Conservation (phyloP, 345 rosid species). For the Balakata baccata region DNA sequence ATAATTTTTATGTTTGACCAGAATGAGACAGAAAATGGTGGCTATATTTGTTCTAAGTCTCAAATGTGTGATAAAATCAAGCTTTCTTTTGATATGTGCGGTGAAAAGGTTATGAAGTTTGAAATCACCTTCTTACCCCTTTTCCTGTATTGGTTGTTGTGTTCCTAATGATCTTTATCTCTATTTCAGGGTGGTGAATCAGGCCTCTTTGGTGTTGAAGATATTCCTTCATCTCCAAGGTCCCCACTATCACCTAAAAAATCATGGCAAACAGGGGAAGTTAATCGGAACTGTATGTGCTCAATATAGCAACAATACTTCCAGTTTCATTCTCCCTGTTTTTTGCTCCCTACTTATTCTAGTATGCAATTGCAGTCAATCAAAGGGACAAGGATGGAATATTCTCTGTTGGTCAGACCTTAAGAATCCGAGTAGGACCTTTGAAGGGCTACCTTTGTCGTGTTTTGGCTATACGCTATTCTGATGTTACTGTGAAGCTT, state of each 20-base stretch:
- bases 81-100: conserved; percentile 33
- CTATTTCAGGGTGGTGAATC: conserved; percentile 53
- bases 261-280: conserved; percentile 55
- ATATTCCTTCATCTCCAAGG: conserved; percentile 64
- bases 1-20: conserved; percentile 62
- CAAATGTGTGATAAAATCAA: conserved; percentile 75
- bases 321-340: conserved; percentile 1
- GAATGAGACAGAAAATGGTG: conserved; percentile 74
- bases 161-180: conserved; percentile 10
- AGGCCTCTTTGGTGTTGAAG: conserved; percentile 53
- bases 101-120: conserved; percentile 55
- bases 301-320: conserved; percentile 1
- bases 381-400: conserved; percentile 60
- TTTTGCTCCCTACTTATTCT: conserved; percentile 20
- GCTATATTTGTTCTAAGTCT: conserved; percentile 75
- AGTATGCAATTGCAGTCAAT: conserved; percentile 53
- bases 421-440: conserved; percentile 89
- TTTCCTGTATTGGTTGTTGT: not conserved
- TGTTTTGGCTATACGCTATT: conserved; percentile 67
- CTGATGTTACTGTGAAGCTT: conserved; percentile 88
- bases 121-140: not conserved
- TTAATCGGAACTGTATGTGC: conserved; percentile 55
- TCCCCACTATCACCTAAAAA: conserved; percentile 68
- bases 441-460: conserved; percentile 91
- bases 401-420: conserved; percentile 80